Conservation (phyloP, 257 asterid species). For the Rhazya stricta region DNA sequence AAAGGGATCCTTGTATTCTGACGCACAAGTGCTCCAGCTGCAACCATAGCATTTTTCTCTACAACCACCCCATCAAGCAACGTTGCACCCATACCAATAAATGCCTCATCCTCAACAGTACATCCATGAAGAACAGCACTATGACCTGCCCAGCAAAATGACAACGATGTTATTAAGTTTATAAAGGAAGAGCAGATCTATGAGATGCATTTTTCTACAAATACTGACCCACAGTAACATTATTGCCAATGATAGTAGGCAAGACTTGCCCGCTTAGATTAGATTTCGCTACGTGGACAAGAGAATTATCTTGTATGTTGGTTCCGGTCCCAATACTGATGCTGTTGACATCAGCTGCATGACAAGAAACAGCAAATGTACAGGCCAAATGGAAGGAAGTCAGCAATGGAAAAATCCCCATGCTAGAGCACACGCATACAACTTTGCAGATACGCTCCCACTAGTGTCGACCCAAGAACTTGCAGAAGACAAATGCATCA, state of each 20-base stretch:
- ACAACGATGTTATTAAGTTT: slow-evolving; percentile 11
- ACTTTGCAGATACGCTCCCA: neutral
- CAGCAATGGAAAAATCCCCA: neutral
- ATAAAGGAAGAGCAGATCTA: neutral
- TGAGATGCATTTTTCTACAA: slow-evolving; percentile 8
- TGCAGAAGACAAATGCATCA: neutral
- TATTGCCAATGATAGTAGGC: slow-evolving; percentile 75
- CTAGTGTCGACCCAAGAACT: neutral
- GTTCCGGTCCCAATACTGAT: slow-evolving; percentile 86
- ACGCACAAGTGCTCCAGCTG: slow-evolving; percentile 99
- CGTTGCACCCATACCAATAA: slow-evolving; percentile 93
- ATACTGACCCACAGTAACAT: slow-evolving; percentile 86
- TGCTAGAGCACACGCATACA: neutral
- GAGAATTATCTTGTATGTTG: slow-evolving; percentile 90
- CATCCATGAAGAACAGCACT: slow-evolving; percentile 93
- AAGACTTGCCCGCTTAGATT: slow-evolving; percentile 82
- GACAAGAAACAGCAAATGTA: slow-evolving; percentile 8
- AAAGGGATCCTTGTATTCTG: slow-evolving; percentile 81
- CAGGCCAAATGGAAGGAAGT: neutral
- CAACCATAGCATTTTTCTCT: slow-evolving; percentile 95
- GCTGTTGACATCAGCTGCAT: slow-evolving; percentile 81
- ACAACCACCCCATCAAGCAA: slow-evolving; percentile 92
- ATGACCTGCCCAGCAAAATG: slow-evolving; percentile 54
- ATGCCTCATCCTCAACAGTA: slow-evolving; percentile 89
- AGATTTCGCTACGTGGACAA: slow-evolving; percentile 91